Evolutionary conservation across 495 filamentous ascomycete genomes (phyloP).

Genomic region (Podospora pseudoanserina): DNA sequence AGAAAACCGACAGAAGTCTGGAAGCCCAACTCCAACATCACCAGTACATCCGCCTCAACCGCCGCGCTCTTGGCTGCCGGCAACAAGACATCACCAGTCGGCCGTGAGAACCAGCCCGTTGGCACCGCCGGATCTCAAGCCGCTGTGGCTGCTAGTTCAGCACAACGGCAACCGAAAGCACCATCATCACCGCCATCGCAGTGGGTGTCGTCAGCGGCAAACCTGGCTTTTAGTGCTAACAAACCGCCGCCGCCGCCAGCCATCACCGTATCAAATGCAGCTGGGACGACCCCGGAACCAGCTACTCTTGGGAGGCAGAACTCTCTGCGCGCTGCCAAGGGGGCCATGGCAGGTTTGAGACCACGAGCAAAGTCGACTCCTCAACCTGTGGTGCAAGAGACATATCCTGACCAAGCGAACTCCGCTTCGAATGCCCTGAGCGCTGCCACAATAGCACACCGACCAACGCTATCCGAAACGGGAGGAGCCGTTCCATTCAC

Average conservation of each 20-base stretch:
- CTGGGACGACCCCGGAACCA: slow-evolving; percentile 13
- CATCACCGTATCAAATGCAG: not conserved
- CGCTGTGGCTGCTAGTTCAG: slow-evolving; percentile 65
- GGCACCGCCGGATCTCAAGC: slow-evolving; percentile 67
- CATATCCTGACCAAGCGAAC: slow-evolving; percentile 57
- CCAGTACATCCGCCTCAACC: slow-evolving; percentile 59
- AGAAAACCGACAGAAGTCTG: slow-evolving; percentile 57
- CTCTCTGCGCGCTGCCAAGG: slow-evolving; percentile 69
- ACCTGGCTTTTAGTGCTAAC: slow-evolving; percentile 46
- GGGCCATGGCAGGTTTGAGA: slow-evolving; percentile 58
- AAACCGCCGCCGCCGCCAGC: slow-evolving; percentile 16
- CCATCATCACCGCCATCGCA: slow-evolving; percentile 35
- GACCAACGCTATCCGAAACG: slow-evolving; percentile 31
- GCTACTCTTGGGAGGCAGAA: slow-evolving; percentile 40
- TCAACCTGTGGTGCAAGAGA: slow-evolving; percentile 29
- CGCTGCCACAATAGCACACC: slow-evolving; percentile 60
- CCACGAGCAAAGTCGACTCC: slow-evolving; percentile 67
- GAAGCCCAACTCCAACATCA: slow-evolving; percentile 47
- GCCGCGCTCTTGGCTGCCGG: slow-evolving; percentile 68
- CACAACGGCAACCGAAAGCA: slow-evolving; percentile 48
- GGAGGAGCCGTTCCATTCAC: slow-evolving; percentile 45
- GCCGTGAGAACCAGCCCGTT: slow-evolving; percentile 44
- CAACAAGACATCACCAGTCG: slow-evolving; percentile 54
- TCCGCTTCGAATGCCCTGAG: slow-evolving; percentile 62
- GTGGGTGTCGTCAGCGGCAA: slow-evolving; percentile 58